phyloP scores from a whole-genome alignment of 2,329 filamentous ascomycete species.

The Colletotrichum cereale region DNA sequence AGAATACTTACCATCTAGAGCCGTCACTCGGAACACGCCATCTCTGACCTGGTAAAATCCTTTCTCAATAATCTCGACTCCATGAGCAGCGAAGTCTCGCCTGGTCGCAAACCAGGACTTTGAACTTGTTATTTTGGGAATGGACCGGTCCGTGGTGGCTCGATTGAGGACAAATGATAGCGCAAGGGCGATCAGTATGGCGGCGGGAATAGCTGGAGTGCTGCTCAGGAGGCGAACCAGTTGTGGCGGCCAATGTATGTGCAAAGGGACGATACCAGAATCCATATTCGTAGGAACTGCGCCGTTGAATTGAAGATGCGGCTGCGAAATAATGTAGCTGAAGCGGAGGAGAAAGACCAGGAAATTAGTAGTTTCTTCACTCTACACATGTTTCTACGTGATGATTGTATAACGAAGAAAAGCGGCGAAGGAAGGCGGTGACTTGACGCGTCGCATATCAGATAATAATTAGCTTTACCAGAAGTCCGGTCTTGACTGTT shows the following conservation, averaged over 20 bases:
- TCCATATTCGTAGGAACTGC: constrained; percentile 14
- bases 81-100: constrained; percentile 26
- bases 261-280: not conserved
- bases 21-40: constrained; percentile 31
- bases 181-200: not conserved
- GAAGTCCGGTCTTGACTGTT: not conserved
- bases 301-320: not conserved
- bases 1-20: constrained; percentile 17
- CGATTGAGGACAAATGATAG: not conserved
- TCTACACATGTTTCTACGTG: not conserved
- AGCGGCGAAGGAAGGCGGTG: not conserved
- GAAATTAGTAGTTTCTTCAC: not conserved
- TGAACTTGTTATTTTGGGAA: constrained; percentile 28
- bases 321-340: not conserved
- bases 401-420: not conserved
- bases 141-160: not conserved
- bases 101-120: constrained; percentile 30
- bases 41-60: constrained; percentile 21
- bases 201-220: not conserved
- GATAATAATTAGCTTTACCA: not conserved
- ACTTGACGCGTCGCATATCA: no score
- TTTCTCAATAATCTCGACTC: constrained; percentile 36
- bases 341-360: not conserved
- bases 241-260: constrained; percentile 15
- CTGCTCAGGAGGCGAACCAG: not conserved